Evolutionary conservation across 2,329 filamentous ascomycete species (phyloP).

Genomic region (Cytospora piceae): DNA sequence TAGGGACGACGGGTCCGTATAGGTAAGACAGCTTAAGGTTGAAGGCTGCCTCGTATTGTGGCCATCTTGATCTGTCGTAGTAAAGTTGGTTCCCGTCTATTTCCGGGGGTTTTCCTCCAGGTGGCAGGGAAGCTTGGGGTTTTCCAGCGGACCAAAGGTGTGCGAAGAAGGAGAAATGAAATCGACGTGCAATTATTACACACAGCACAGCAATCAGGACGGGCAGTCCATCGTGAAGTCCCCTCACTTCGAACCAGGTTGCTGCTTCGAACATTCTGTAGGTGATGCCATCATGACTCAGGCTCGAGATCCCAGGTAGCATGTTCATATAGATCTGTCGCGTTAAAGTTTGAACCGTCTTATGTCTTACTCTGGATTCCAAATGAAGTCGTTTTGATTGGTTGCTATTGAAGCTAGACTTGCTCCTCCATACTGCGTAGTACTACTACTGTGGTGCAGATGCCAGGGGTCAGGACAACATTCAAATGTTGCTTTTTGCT

Average conservation of each 20-base stretch:
- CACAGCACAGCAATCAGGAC: slow-evolving; percentile 7
- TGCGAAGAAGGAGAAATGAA: background rate
- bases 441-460: background rate
- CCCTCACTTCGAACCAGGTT: background rate
- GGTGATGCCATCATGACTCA: background rate
- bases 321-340: background rate
- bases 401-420: background rate
- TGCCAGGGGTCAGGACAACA: too few species aligned
- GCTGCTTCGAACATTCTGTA: slow-evolving; percentile 2
- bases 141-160: background rate
- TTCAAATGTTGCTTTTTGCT: too few species aligned
- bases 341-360: slow-evolving; percentile 5
- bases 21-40: slow-evolving; percentile 24
- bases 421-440: background rate
- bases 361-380: slow-evolving; percentile 1
- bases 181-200: slow-evolving; percentile 9
- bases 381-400: slow-evolving; percentile 9
- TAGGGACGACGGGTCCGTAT: slow-evolving; percentile 18
- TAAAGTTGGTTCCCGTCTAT: slow-evolving; percentile 21
- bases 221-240: background rate
- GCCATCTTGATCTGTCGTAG: slow-evolving; percentile 21
- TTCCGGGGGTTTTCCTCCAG: background rate
- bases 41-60: slow-evolving; percentile 26
- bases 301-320: background rate
- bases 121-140: background rate